Conservation (phyloP, 1,284 basidiomycete species). For the Rhodotorula mucilaginosa region DNA sequence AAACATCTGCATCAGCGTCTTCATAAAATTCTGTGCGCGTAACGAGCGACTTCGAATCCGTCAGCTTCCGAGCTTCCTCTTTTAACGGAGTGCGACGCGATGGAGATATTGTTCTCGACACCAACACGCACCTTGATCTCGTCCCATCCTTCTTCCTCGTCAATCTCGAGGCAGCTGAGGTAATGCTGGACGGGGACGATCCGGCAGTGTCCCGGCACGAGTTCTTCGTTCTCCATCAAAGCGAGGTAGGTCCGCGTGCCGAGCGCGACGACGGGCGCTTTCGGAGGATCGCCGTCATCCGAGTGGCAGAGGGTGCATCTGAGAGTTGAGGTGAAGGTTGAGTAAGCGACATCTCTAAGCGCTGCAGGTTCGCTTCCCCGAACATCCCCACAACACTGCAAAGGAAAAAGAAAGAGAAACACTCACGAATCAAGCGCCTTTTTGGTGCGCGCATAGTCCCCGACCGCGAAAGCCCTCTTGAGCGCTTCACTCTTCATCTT, state of each 20-base stretch:
- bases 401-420: not conserved
- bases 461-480: constrained; percentile 94
- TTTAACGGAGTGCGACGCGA: not conserved
- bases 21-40: constrained; percentile 86
- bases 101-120: constrained; percentile 4
- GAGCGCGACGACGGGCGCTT: constrained; percentile 81
- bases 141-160: constrained; percentile 93
- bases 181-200: constrained; percentile 97
- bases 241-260: constrained; percentile 86
- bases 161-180: constrained; percentile 83
- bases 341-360: too few species aligned
- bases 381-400: not conserved
- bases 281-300: constrained; percentile 69
- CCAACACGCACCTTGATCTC: constrained; percentile 71
- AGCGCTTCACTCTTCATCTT: constrained; percentile 94
- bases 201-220: constrained; percentile 82
- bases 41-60: too few species aligned
- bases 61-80: too few species aligned
- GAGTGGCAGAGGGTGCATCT: constrained; percentile 82
- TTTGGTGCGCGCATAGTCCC: constrained; percentile 93
- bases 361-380: not conserved
- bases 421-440: constrained; percentile 66
- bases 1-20: constrained; percentile 92
- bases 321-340: not conserved
- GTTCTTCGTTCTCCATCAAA: constrained; percentile 78